These are phyloP conservation scores for Colletotrichum sp. DNA, from an alignment of 2,329 filamentous ascomycete genomes.

Conservation along the genomic window DNA sequence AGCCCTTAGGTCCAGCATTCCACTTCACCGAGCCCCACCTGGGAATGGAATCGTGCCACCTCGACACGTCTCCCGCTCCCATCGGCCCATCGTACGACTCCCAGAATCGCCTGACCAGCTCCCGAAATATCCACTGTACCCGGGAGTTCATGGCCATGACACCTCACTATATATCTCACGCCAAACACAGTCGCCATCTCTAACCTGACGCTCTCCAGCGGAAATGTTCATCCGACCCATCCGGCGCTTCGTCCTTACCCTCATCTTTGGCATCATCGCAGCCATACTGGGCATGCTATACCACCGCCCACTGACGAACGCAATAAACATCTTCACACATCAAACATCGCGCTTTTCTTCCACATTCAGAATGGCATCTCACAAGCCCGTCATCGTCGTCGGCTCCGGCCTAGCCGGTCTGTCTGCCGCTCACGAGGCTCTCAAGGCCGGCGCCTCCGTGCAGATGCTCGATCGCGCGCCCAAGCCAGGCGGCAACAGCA, in stretches of 20 bases:
- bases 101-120: slow-evolving; percentile 2
- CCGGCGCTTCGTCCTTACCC: slow-evolving; percentile 10
- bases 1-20: not conserved
- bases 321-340: not conserved
- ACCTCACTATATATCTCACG: not conserved
- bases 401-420: slow-evolving; percentile 70
- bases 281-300: slow-evolving; percentile 24
- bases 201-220: not conserved
- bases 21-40: not conserved
- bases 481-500: slow-evolving; percentile 68
- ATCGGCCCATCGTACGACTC: slow-evolving; percentile 13
- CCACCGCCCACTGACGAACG: slow-evolving; percentile 14
- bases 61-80: not conserved
- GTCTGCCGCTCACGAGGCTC: slow-evolving; percentile 61
- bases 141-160: not conserved
- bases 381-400: slow-evolving; percentile 60
- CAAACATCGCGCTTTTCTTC: not conserved
- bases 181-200: not conserved
- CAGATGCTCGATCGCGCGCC: slow-evolving; percentile 62
- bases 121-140: not conserved
- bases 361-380: slow-evolving; percentile 12
- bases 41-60: slow-evolving; percentile 7
- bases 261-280: slow-evolving; percentile 26
- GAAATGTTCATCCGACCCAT: slow-evolving; percentile 6
- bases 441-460: slow-evolving; percentile 56